Base-by-base conservation (phyloP, 257 asterid species). In the Plantago ovata region DNA sequence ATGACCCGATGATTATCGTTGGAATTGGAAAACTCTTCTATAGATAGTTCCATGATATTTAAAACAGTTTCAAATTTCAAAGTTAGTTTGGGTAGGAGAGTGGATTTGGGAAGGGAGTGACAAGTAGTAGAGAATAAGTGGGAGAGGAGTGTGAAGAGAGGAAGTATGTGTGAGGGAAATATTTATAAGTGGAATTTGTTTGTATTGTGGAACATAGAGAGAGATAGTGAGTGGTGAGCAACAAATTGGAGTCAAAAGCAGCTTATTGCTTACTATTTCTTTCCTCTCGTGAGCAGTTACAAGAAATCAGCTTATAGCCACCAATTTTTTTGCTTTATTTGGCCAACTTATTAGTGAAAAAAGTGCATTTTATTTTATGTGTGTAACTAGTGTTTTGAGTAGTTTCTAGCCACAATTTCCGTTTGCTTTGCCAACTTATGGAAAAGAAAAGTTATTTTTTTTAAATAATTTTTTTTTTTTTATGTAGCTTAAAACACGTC, bases 361-460 rank as follows among this genome's bases (percentile, higher is more conserved):
- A 12, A 12, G 49, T 13, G 20, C 3, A 75, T 65, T 33, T 70
- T 76, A 77, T 63, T 71, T 66, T 49, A 41, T 65, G 64, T 60
- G 69, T 70, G 77, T 65, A 58, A 53, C 66, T 70, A 72, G 52
- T 49, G 62, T 39, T 55, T 61, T 70, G 50, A 62, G 65, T 71
- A 66, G 74, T 66, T 53, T 70, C 65, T 71, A 60, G 76, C 82
- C 86, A 81, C 88, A 69, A 69, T 53, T 52, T 76, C 57, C 65
- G 79, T 71, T 22, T 50, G 56, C 38, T 58, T 73, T 75, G 59
- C 81, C 75, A 70, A 78, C 82, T 82, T 69, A 22, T 1, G 38
- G 36, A 28, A 28, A 12, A 14, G 38, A 13, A 53, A 33, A 53
- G 59, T 53, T 22, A 53, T n/a, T 53, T 24, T 20, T n/a, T n/a